Base-by-base conservation (phyloP, 2,329 filamentous ascomycete genomes). In the Fusarium goolgardi region DNA sequence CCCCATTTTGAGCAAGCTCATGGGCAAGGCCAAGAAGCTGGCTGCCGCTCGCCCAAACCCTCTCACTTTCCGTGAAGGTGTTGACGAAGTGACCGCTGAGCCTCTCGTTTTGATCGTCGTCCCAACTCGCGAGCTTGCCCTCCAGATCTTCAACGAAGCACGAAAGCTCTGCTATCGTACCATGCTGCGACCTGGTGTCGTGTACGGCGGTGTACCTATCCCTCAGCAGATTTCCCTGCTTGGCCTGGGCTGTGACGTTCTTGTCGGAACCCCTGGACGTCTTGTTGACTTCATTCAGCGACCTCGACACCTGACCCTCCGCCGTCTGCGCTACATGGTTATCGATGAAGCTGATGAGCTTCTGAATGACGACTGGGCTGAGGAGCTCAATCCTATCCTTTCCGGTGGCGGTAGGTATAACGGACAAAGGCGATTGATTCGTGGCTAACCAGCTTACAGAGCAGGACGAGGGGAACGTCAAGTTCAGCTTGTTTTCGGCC, bases 291-390 rank as follows among this genome's bases (percentile, higher is more conserved):
- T 98, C 74, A 94, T 98, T 81, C 82, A 89, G 40, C 88, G 90
- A 32, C 87, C 89, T 0, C 78, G 89, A 18, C 75, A 91, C 16
- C 81, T 97, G 3, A 91, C 90, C 0, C 83, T 97, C 52, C 84
- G 85, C 23, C 92, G 95, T 40, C 85, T 97, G 63, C 90, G 90
- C 79, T 96, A 90, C 80, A 88, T 88, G 69, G 87, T 98, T 68
- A 90, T 99, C 65, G 96, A 98, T 63, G 96, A 99, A 76, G 96
- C 96, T 1, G 96, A 99, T 75, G 95, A 99, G 81, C 90, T 99
- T 84, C 85, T 99, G 0, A 84, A 90, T 1, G 76, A 83, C 2
- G 92, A 94, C 73, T 98, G 96, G 93, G 86, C 90, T 39, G 84
- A 88, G 0, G 89, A 94, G 6, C 85, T 98, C 63, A 84, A 85